Conservation (phyloP, 768 basidiomycete species). For the Coprinellus micaceus region DNA sequence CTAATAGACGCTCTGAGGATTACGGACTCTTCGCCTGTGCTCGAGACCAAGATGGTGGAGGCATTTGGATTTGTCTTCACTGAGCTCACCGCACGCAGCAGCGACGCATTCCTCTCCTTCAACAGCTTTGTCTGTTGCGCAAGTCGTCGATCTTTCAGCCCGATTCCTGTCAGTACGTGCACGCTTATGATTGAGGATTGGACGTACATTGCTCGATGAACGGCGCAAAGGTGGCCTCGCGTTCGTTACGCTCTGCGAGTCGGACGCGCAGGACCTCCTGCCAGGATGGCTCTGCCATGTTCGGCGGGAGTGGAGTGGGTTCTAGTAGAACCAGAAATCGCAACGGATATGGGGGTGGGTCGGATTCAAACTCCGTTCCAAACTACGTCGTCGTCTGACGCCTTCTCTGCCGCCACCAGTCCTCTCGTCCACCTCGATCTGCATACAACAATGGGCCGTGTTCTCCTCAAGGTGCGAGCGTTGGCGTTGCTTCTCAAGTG, state of each 20-base stretch:
- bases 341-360: constrained; percentile 25
- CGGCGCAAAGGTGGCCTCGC: constrained; percentile 74
- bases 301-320: constrained; percentile 17
- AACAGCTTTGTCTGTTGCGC: constrained; percentile 89
- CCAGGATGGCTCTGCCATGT: constrained; percentile 80
- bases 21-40: constrained; percentile 71
- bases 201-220: constrained; percentile 90
- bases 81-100: constrained; percentile 78
- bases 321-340: neutral
- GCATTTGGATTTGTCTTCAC: constrained; percentile 61
- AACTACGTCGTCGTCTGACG: constrained; percentile 5
- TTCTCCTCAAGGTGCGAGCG: constrained; percentile 69
- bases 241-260: constrained; percentile 79
- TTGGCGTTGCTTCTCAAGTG: neutral
- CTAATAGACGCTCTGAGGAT: too few relatives aligned
- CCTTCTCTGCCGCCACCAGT: constrained; percentile 14
- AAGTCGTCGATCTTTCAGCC: constrained; percentile 74
- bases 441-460: constrained; percentile 63
- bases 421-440: constrained; percentile 16
- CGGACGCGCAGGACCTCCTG: constrained; percentile 77
- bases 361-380: constrained; percentile 30
- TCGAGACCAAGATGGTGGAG: constrained; percentile 59
- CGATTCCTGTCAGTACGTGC: constrained; percentile 11
- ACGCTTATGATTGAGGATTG: constrained; percentile 13
- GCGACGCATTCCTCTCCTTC: constrained; percentile 87